Evolutionary conservation across 805 yeast species (phyloP).

Genomic region (Yarrowia divulgata): DNA sequence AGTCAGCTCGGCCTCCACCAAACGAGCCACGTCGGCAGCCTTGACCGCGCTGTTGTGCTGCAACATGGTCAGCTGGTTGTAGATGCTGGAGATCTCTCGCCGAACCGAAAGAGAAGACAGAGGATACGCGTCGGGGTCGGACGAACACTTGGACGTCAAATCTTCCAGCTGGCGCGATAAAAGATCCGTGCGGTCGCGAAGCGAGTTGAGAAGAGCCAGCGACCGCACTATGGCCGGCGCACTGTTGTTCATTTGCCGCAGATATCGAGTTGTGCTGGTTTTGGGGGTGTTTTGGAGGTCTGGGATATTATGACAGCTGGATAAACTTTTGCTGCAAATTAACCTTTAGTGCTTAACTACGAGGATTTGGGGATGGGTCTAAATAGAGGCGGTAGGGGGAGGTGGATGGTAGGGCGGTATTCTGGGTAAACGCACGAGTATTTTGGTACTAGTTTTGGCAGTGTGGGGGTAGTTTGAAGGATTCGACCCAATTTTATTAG

Average conservation of each 20-base stretch:
- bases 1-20: slow-evolving; percentile 13
- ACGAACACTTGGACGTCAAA: slow-evolving; percentile 18
- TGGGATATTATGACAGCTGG: slow-evolving; percentile 24
- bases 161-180: slow-evolving; percentile 16
- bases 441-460: no score
- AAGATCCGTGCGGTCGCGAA: slow-evolving; percentile 34
- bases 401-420: no score
- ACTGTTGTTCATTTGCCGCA: slow-evolving; percentile 32
- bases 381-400: no score
- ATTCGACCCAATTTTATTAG: no score
- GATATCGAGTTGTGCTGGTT: neutral
- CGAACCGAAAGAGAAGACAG: slow-evolving; percentile 18
- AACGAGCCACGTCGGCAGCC: slow-evolving; percentile 25
- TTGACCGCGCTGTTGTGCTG: slow-evolving; percentile 19
- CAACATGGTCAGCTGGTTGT: slow-evolving; percentile 31
- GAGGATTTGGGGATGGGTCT: no score
- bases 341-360: no score
- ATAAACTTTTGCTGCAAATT: slow-evolving; percentile 5
- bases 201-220: slow-evolving; percentile 31
- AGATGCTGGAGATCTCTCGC: slow-evolving; percentile 18
- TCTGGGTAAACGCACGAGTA: no score
- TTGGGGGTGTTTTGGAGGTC: neutral
- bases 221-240: slow-evolving; percentile 38
- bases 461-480: no score
- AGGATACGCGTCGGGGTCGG: slow-evolving; percentile 22